Conservation (phyloP, 129 eudicot genomes). For the Arctium lappa region DNA sequence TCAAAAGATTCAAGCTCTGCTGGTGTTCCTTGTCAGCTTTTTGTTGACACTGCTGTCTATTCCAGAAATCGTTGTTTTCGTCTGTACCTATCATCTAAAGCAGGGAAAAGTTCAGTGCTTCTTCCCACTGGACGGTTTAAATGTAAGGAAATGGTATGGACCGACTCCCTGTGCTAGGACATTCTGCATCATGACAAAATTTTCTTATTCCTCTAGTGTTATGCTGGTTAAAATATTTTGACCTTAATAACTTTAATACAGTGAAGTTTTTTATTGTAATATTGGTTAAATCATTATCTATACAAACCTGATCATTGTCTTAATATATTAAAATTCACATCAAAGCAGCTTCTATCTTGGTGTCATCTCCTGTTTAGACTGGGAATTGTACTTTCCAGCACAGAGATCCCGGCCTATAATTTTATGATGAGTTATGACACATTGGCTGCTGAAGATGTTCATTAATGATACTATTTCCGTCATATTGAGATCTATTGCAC, state of each 20-base stretch:
- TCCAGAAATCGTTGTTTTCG: constrained; percentile 94
- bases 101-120: constrained; percentile 84
- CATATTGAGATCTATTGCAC: too few relatives aligned
- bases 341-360: too few relatives aligned
- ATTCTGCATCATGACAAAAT: constrained; percentile 4
- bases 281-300: neutral
- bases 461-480: too few relatives aligned
- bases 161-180: constrained; percentile 8
- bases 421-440: too few relatives aligned
- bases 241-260: neutral
- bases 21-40: constrained; percentile 50
- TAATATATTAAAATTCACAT: too few relatives aligned
- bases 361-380: too few relatives aligned
- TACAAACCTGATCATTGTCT: too few relatives aligned
- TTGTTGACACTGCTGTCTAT: constrained; percentile 95
- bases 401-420: too few relatives aligned
- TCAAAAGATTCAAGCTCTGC: constrained; percentile 66
- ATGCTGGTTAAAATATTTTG: neutral
- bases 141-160: constrained; percentile 83
- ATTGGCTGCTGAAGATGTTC: too few relatives aligned
- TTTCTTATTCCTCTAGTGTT: neutral
- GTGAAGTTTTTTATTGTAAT: neutral
- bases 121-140: constrained; percentile 82
- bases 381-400: too few relatives aligned
- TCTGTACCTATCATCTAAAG: constrained; percentile 83